phyloP scores from a whole-genome alignment of 441 rosid species.

The Euphorbia celastroides region DNA sequence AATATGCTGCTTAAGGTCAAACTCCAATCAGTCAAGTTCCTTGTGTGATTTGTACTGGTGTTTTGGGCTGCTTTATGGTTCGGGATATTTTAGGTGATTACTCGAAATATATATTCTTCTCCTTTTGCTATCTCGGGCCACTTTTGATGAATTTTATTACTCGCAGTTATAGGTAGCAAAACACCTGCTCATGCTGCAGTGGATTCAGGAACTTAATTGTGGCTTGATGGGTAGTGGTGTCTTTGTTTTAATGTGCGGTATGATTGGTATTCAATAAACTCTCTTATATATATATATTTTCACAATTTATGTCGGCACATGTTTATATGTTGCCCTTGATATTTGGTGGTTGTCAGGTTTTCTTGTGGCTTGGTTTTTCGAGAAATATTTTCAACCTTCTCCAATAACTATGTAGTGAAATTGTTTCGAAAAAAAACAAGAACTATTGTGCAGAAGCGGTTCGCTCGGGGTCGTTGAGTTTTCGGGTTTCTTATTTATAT shows the following conservation, averaged over 20 bases:
- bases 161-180: conserved; percentile 43
- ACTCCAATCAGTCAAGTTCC: conserved; percentile 16
- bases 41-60: conserved; percentile 31
- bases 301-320: neutral
- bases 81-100: conserved; percentile 49
- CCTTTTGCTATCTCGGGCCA: neutral
- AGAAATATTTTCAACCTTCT: conserved; percentile 35
- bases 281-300: too few species aligned
- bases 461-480: conserved; percentile 22
- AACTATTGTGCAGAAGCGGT: conserved; percentile 35
- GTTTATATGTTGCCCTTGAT: neutral
- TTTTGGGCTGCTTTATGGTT: conserved; percentile 43
- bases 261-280: neutral
- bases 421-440: conserved; percentile 25
- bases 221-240: conserved; percentile 59
- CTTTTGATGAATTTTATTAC: neutral
- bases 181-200: conserved; percentile 60
- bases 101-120: neutral
- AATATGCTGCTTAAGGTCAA: conserved; percentile 42
- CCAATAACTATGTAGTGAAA: conserved; percentile 24
- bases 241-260: conserved; percentile 55
- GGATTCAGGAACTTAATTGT: conserved; percentile 35
- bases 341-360: conserved; percentile 33
- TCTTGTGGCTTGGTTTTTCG: conserved; percentile 45
- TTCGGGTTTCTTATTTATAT: conserved; percentile 16